Base-by-base conservation (phyloP, 805 yeast genomes). In the Saccharomycopsis sp. region DNA sequence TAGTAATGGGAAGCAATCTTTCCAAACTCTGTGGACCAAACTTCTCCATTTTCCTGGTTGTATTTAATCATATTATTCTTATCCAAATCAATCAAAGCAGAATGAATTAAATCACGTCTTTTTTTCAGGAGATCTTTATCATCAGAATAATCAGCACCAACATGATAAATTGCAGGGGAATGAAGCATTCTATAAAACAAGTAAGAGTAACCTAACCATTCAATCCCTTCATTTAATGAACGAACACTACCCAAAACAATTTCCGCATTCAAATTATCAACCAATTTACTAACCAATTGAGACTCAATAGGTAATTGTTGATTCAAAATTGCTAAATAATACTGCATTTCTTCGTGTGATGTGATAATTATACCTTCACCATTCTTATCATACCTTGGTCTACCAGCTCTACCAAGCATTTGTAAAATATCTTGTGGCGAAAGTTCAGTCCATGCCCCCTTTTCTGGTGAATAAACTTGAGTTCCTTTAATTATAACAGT, bases 331-430 rank as follows among this genome's bases (percentile, higher is more conserved):
- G 96, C 95, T 55, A 93, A 69, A 57, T 88, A 90, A 58, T 87
- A 89, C 52, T 85, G 90, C 14, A 90, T 72, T 55, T 88, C 95
- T 17, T 80, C 79, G 47, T 85, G 93, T 0, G 89, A 73, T 0
- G 97, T 93, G 40, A 90, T 86, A 26, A 90, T 85, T 2, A 90
- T 79, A 66, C 97, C 98, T 54, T 86, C 95, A 56, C 98, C 98
- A 56, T 79, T 76, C 14, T 79, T 78, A 61, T 90, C 98, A 63
- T 83, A 93, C 43, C 96, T 71, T 0, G 98, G 98, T 62, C 98
- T 74, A 54, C 97, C 97, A 16, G 97, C 97, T 67, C 97, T 77
- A 29, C 97, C 97, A n/a, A 90, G 69, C 97, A 90, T 90, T 64
- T 90, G 98, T 7, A 90, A 62, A 31, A 90, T 82, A 63, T 93